A percentile compares a stretch with the other conserved stretches of the same genome.
Evolutionary conservation across 108 stramenopile species (phyloP).

Genomic region (Cyclotella atomus): DNA sequence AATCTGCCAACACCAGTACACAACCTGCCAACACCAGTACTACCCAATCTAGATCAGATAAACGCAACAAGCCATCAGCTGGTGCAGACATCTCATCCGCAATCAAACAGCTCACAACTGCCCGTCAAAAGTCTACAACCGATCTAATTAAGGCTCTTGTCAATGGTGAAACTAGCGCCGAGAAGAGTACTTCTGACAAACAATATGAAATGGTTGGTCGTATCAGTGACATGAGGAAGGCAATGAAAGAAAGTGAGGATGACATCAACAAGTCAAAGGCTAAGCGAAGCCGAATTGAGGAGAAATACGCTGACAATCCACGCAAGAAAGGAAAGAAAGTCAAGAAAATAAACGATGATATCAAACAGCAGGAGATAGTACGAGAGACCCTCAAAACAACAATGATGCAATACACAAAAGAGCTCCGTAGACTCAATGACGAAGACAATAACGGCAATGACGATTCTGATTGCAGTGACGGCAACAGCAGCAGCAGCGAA

Average conservation of each 20-base stretch:
- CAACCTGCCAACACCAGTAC: not conserved
- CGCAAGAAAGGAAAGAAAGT: not conserved
- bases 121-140: not conserved
- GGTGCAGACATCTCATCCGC: not conserved
- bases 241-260: not conserved
- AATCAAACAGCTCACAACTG: not conserved
- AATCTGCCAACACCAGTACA: not conserved
- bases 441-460: not conserved
- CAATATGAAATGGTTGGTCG: not conserved
- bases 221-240: constrained; percentile 1
- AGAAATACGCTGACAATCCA: not conserved
- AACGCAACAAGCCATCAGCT: not conserved
- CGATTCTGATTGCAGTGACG: not conserved
- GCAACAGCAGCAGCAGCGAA: not conserved
- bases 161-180: not conserved
- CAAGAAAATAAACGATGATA: not conserved
- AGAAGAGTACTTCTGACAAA: not conserved
- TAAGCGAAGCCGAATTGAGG: not conserved
- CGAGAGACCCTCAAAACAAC: not conserved
- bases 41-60: not conserved
- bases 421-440: not conserved
- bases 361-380: not conserved
- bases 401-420: not conserved
- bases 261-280: not conserved
- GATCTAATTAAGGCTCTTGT: not conserved